phyloP scores from a whole-genome alignment of 176 grass and related monocot genomes.

The Triticum timopheevii region DNA sequence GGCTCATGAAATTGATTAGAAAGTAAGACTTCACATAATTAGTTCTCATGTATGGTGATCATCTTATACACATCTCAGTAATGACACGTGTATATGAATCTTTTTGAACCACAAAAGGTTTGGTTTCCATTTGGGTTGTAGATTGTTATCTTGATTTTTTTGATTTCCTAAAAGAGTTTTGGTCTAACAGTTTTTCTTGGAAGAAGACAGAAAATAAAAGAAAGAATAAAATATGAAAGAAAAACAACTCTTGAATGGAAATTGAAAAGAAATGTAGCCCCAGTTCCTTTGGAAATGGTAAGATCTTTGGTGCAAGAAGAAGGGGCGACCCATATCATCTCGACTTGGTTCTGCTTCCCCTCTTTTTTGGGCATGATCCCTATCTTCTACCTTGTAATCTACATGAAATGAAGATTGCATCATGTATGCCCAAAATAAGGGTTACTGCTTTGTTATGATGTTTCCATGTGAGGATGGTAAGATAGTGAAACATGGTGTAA shows the following conservation, averaged over 20 bases:
- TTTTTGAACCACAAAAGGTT: background rate
- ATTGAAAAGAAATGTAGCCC: too few relatives aligned
- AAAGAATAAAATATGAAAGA: too few relatives aligned
- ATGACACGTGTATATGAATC: background rate
- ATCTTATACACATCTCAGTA: background rate
- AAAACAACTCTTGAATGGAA: too few relatives aligned
- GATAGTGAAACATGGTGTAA: background rate
- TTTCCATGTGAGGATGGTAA: background rate
- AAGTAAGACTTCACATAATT: background rate
- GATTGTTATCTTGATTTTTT: too few relatives aligned
- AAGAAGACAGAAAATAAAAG: too few relatives aligned
- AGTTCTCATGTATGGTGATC: background rate
- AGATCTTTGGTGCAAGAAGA: too few relatives aligned
- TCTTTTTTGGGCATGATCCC: background rate
- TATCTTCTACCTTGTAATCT: background rate
- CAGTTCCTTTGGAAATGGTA: too few relatives aligned
- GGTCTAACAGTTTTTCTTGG: too few relatives aligned
- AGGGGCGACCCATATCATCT: too few relatives aligned
- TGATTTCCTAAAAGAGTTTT: too few relatives aligned
- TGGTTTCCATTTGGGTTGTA: too few relatives aligned
- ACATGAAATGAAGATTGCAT: background rate
- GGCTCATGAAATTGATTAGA: background rate
- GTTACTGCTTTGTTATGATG: background rate
- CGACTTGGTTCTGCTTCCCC: too few relatives aligned
- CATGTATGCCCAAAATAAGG: background rate